Evolutionary conservation across 805 yeast species (phyloP).

Genomic region (Saccharomycopsis sp.): DNA sequence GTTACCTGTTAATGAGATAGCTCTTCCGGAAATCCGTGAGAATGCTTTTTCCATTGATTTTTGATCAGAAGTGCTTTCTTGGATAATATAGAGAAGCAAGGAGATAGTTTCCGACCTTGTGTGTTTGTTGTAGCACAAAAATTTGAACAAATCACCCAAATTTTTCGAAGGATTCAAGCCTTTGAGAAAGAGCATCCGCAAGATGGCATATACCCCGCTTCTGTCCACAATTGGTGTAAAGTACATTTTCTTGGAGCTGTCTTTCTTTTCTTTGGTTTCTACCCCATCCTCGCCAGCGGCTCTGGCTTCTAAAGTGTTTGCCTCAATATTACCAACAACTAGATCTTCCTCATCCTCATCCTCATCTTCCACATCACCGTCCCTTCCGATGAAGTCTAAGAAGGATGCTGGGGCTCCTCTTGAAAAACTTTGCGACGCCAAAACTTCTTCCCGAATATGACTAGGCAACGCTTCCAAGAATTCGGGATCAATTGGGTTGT

Average conservation of each 20-base stretch:
- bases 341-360: constrained; percentile 23
- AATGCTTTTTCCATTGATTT: constrained; percentile 55
- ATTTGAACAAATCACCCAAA: constrained; percentile 56
- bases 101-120: constrained; percentile 69
- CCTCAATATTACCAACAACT: constrained; percentile 23
- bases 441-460: constrained; percentile 48
- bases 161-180: constrained; percentile 33
- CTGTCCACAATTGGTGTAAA: constrained; percentile 64
- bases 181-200: constrained; percentile 65
- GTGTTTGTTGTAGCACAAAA: constrained; percentile 67
- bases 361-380: constrained; percentile 19
- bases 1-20: constrained; percentile 26
- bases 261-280: constrained; percentile 22
- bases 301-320: too few species aligned
- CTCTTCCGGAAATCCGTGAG: constrained; percentile 43
- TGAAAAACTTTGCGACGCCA: constrained; percentile 44
- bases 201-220: constrained; percentile 62
- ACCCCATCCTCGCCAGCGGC: too few species aligned
- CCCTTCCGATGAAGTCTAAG: constrained; percentile 21
- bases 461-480: constrained; percentile 77
- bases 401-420: too few species aligned
- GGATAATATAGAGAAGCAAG: constrained; percentile 54
- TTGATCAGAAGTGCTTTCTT: constrained; percentile 64
- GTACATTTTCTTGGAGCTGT: constrained; percentile 31
- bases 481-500: constrained; percentile 55